These are phyloP conservation scores for Cercospora beticola DNA, from an alignment of 2,329 filamentous ascomycete species.

Conservation along the genomic window DNA sequence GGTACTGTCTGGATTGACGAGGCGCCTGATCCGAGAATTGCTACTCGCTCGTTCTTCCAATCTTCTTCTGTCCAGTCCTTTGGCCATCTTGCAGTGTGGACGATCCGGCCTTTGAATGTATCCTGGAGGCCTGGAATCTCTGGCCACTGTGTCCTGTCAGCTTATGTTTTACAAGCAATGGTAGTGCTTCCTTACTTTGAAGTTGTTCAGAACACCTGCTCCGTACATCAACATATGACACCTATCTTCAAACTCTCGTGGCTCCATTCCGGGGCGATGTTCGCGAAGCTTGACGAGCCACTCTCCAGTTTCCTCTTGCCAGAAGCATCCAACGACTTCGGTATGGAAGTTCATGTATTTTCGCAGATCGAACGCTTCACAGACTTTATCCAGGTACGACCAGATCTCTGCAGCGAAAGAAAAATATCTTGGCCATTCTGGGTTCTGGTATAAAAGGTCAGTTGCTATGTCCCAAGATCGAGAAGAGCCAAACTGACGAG, in stretches of 20 bases:
- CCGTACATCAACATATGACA: constrained; percentile 48
- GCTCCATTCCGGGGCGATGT: constrained; percentile 36
- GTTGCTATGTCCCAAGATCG: not conserved
- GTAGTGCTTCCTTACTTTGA: not conserved
- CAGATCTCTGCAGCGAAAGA: constrained; percentile 49
- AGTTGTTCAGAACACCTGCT: constrained; percentile 41
- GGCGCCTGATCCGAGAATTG: constrained; percentile 48
- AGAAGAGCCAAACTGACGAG: not conserved
- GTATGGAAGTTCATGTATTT: constrained; percentile 56
- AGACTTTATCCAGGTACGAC: constrained; percentile 51
- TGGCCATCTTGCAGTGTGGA: constrained; percentile 50
- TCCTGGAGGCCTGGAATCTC: constrained; percentile 44
- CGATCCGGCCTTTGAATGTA: constrained; percentile 46
- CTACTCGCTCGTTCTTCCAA: constrained; percentile 46
- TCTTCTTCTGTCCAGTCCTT: constrained; percentile 46
- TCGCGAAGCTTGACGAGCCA: constrained; percentile 53
- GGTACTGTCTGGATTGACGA: constrained; percentile 50
- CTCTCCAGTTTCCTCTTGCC: constrained; percentile 50
- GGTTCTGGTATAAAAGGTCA: constrained; percentile 28
- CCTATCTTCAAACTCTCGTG: constrained; percentile 44
- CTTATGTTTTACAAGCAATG: not conserved
- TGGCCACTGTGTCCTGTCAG: constrained; percentile 26
- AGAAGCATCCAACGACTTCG: constrained; percentile 49
- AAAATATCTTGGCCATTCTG: constrained; percentile 51
- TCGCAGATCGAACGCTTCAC: constrained; percentile 49